Percentiles rank a stretch among this genome's conserved stretches.
Conservation (phyloP, 2,329 filamentous ascomycete genomes). For the Alternaria triticina region DNA sequence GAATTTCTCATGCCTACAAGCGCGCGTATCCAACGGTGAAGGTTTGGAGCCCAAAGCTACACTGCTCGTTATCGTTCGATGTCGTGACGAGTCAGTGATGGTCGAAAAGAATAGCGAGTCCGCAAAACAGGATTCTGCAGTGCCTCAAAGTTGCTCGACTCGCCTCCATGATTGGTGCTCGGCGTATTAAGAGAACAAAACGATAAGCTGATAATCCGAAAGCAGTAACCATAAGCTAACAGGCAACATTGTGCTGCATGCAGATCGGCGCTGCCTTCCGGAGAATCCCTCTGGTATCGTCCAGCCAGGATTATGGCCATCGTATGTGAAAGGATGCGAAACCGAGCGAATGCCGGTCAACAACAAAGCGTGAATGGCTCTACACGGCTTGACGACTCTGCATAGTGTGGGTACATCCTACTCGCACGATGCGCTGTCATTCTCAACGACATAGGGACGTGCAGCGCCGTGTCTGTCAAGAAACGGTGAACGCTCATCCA, state of each 20-base stretch:
- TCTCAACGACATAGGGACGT: conserved; percentile 3
- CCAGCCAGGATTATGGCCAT: background rate
- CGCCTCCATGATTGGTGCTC: conserved; percentile 1
- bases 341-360: background rate
- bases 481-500: conserved; percentile 7
- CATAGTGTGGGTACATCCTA: background rate
- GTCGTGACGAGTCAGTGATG: conserved; percentile 8
- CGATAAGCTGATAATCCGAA: conserved; percentile 4
- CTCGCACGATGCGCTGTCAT: conserved; percentile 11
- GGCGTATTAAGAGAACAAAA: background rate
- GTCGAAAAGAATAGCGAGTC: conserved; percentile 3
- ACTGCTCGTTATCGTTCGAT: background rate
- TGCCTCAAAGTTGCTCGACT: background rate
- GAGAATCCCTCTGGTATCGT: conserved; percentile 2
- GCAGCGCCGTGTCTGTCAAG: conserved; percentile 1
- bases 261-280: background rate
- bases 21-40: background rate
- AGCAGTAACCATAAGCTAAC: conserved; percentile 7
- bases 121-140: conserved; percentile 6
- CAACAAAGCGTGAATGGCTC: background rate
- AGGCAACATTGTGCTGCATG: conserved; percentile 5
- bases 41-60: background rate
- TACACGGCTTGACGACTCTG: background rate
- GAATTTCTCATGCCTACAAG: background rate
- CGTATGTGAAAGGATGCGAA: conserved; percentile 1